Percentiles rank a stretch among this genome's conserved stretches.
Conservation (phyloP, 768 basidiomycete genomes). For the Mycena sanguinolenta region DNA sequence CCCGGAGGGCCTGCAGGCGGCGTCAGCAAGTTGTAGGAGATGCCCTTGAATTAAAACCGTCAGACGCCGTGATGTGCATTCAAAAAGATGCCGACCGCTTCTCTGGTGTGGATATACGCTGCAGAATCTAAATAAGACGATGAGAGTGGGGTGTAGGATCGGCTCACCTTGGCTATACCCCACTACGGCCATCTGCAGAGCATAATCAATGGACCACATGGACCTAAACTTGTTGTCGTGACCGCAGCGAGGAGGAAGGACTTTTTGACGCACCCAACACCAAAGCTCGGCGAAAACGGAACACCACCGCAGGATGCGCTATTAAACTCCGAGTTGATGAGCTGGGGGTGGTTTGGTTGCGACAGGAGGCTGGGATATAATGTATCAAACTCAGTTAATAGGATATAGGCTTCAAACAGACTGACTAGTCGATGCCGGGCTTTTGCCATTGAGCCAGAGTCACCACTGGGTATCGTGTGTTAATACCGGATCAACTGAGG, state of each 20-base stretch:
- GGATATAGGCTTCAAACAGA: neutral
- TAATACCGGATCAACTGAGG: neutral
- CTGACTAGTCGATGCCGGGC: conserved; percentile 52
- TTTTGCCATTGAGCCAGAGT: conserved; percentile 60
- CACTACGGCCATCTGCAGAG: conserved; percentile 62
- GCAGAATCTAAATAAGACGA: conserved; percentile 33
- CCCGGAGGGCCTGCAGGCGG: conserved; percentile 56
- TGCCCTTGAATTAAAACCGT: conserved; percentile 42
- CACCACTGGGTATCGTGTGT: conserved; percentile 47
- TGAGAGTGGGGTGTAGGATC: neutral
- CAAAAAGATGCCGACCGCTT: conserved; percentile 44
- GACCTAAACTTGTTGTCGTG: conserved; percentile 34
- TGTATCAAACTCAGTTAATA: neutral
- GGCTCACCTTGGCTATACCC: conserved; percentile 52
- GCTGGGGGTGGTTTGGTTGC: conserved; percentile 47
- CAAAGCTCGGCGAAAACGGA: conserved; percentile 65
- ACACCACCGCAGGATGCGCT: conserved; percentile 67
- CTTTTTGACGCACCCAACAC: conserved; percentile 45
- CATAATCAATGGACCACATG: conserved; percentile 67
- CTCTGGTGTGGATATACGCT: conserved; percentile 68
- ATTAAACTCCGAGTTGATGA: conserved; percentile 70
- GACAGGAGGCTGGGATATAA: conserved; percentile 37
- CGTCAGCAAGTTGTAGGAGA: conserved; percentile 65
- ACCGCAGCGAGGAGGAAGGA: neutral
- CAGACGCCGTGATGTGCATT: neutral